These are phyloP conservation scores for Symbiodinium pilosum DNA, from an alignment of 73 alveolate genomes.

Conservation along the genomic window DNA sequence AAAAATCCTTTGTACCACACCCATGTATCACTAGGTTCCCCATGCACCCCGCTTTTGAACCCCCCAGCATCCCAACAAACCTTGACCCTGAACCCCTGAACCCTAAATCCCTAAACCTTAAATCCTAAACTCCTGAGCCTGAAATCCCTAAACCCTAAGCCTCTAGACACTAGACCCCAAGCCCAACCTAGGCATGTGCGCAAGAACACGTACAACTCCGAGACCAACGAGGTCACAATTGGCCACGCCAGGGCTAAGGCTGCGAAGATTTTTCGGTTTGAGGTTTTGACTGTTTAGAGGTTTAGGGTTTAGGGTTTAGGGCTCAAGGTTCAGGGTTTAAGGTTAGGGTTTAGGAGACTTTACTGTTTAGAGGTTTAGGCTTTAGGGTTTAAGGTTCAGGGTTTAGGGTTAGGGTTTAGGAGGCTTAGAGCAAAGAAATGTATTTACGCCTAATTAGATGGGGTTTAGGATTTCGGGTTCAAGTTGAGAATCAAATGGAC, in stretches of 20 bases:
- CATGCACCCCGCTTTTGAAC: neutral
- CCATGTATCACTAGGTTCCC: too few relatives aligned
- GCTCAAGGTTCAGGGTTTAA: neutral
- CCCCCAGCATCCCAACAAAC: neutral
- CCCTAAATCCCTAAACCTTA: neutral
- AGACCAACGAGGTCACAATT: neutral
- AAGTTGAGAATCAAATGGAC: too few relatives aligned
- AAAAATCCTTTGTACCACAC: too few relatives aligned
- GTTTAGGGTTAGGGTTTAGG: neutral
- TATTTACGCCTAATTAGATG: neutral
- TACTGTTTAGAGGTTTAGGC: too few relatives aligned
- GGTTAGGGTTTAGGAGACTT: neutral
- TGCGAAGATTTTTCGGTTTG: neutral
- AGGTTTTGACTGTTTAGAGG: neutral
- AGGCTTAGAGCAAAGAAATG: neutral
- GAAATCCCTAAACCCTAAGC: neutral
- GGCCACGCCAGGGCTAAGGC: neutral
- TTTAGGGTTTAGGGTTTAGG: neutral
- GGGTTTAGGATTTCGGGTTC: neutral
- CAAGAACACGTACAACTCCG: neutral
- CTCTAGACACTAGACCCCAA: too few relatives aligned
- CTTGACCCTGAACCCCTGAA: too few relatives aligned
- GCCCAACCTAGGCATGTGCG: neutral
- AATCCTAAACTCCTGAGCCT: neutral
- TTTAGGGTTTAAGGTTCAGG: neutral